Percentiles rank a stretch among this genome's conserved stretches.
Conservation (phyloP, 441 rosid species). For the Francoa sonchifolia region DNA sequence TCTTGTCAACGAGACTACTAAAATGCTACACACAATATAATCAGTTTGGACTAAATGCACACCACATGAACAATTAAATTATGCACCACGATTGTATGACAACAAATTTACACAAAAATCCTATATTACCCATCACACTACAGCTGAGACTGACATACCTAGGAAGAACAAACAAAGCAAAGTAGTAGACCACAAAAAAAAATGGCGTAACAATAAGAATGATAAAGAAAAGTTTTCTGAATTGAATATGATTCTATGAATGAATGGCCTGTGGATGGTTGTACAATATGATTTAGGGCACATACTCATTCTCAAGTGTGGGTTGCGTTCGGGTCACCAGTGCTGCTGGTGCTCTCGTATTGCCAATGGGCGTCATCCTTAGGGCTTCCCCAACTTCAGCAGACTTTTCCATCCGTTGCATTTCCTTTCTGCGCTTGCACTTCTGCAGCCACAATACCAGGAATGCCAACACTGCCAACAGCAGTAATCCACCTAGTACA, state of each 20-base stretch:
- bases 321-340: constrained; percentile 82
- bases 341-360: constrained; percentile 68
- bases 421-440: constrained; percentile 45
- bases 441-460: constrained; percentile 41
- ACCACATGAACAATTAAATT: constrained; percentile 41
- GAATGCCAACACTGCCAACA: constrained; percentile 35
- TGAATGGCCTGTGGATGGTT: constrained; percentile 21
- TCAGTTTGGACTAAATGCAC: constrained; percentile 28
- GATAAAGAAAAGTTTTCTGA: constrained; percentile 28
- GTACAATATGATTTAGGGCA: constrained; percentile 33
- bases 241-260: constrained; percentile 29
- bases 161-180: constrained; percentile 22
- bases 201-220: constrained; percentile 22
- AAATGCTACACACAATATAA: constrained; percentile 32
- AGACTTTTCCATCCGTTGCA: constrained; percentile 80
- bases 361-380: constrained; percentile 54
- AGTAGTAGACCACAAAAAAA: constrained; percentile 23
- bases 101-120: constrained; percentile 47
- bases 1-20: constrained; percentile 29
- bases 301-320: constrained; percentile 65
- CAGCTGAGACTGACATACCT: constrained; percentile 25
- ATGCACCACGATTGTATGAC: constrained; percentile 23
- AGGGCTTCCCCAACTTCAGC: constrained; percentile 85
- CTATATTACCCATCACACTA: constrained; percentile 36
- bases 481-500: constrained; percentile 54